Evolutionary conservation across 2,329 filamentous ascomycete species (phyloP), one percentile per base, ranked within the genome.

Genomic region (Curvularia spicifera): DNA sequence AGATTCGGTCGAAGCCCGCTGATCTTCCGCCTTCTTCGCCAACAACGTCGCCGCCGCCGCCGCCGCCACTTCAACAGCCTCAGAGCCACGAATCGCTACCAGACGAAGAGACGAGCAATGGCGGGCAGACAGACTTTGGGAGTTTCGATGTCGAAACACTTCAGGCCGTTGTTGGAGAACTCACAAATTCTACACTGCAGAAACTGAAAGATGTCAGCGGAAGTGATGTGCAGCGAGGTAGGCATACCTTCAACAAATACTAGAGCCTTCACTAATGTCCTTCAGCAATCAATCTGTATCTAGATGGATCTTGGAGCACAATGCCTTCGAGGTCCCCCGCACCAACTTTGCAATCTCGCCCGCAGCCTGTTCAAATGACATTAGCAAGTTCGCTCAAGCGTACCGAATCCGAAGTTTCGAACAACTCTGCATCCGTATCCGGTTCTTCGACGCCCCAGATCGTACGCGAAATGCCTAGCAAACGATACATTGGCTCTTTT

Each of bases 401-500:
- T 31, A 70, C 63, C 42, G 66, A 74, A 24, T 63, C 73, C 31
- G 59, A 74, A 57, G 48, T 49, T 4, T 71, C 70, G 6, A 61
- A 57, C 28, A 51, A 64, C 2, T 67, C 70, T 15, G 70, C 69
- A 5, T 66, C 65, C 13, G 64, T 46, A 26, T 72, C 72, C 0
- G 63, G 56, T 28, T 31, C 60, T 8, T 66, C 61, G 7, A 68
- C 65, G 0, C 69, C 68, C 5, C 58, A 64, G 5, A 51, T 62
- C 12, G 53, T 76, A 15, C 69, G 69, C 28, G 68, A 69, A 4
- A 85, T 83, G 81, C 87, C 88, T 0, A 69, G 78, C 1, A 82
- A 81, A 65, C 80, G 95, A 70, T 99, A 98, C 69, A 85, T 98
- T 60, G 95, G 95, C 18, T 91, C 93, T 0, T 95, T 98, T 76